A percentile compares a stretch with the other conserved stretches of the same genome.
phyloP scores from a whole-genome alignment of 2,329 filamentous ascomycete species.

The Aureobasidium sp. region DNA sequence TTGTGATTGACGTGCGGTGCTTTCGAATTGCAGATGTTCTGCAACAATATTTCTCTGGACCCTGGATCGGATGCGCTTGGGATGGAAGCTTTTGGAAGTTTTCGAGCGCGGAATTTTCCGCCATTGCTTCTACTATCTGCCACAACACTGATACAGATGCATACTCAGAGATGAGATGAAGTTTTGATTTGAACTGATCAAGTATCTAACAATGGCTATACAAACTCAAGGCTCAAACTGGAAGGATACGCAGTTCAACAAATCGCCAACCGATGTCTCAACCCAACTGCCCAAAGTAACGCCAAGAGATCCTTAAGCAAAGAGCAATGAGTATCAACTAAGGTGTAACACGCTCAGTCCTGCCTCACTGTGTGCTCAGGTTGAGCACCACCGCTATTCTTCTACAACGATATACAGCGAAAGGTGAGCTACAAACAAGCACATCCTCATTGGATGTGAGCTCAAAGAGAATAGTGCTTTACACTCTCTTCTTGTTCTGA shows the following conservation, averaged over 20 bases:
- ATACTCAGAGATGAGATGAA: not conserved
- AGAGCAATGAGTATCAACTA: not conserved
- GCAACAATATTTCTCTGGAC: constrained; percentile 9
- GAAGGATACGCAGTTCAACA: not conserved
- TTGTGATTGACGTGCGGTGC: not conserved
- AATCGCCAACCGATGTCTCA: not conserved
- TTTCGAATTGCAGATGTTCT: not conserved
- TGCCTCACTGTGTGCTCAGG: not conserved
- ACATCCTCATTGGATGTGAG: too few relatives aligned
- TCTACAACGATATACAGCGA: not conserved
- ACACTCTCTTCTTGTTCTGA: constrained; percentile 42
- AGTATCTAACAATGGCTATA: not conserved
- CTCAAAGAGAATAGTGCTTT: not conserved
- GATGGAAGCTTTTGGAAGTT: constrained; percentile 1
- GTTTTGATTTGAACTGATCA: not conserved
- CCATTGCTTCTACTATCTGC: too few relatives aligned
- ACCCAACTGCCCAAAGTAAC: not conserved
- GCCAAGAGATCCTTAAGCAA: not conserved
- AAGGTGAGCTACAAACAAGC: not conserved
- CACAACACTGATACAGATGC: too few relatives aligned
- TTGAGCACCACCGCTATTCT: too few relatives aligned
- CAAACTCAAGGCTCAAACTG: not conserved
- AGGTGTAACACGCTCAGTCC: not conserved
- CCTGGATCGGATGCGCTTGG: not conserved
- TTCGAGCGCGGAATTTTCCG: not conserved